These are phyloP conservation scores for Cicer yamashitae DNA, from an alignment of 306 rosid genomes.

Conservation along the genomic window DNA sequence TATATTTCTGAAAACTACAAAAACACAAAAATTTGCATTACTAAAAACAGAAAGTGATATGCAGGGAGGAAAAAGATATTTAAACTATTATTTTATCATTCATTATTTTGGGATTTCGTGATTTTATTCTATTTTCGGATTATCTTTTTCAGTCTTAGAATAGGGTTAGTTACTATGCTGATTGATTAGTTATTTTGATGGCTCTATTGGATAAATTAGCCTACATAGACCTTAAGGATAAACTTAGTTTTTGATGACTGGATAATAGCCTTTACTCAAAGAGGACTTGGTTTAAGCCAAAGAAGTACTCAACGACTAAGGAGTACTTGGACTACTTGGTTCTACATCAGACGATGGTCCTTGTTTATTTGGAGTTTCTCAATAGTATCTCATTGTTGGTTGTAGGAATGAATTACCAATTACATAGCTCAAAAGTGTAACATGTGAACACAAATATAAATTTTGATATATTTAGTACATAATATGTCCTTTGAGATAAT, in stretches of 20 bases:
- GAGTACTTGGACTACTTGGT: background rate
- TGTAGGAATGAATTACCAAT: slow-evolving; percentile 24
- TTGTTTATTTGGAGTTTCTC: slow-evolving; percentile 3
- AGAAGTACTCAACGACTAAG: background rate
- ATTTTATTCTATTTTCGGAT: slow-evolving; percentile 18
- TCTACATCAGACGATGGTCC: background rate
- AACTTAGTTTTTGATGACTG: background rate
- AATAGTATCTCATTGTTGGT: background rate
- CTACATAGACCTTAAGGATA: background rate
- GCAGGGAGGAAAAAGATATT: background rate
- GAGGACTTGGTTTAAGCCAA: background rate
- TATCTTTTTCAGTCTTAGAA: slow-evolving; percentile 7
- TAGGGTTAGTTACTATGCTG: background rate
- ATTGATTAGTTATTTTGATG: background rate
- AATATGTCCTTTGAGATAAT: slow-evolving; percentile 40
- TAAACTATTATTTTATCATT: background rate
- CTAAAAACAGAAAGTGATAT: no score
- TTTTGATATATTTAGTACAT: background rate
- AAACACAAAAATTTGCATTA: no score
- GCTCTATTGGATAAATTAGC: background rate
- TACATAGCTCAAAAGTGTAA: slow-evolving; percentile 3
- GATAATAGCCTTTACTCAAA: background rate
- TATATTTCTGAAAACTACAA: background rate
- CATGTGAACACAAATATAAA: slow-evolving; percentile 30
- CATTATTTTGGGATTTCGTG: background rate